A percentile compares a stretch with the other conserved stretches of the same genome.
phyloP scores from a whole-genome alignment of 306 rosid genomes.

The Fragaria vesca region DNA sequence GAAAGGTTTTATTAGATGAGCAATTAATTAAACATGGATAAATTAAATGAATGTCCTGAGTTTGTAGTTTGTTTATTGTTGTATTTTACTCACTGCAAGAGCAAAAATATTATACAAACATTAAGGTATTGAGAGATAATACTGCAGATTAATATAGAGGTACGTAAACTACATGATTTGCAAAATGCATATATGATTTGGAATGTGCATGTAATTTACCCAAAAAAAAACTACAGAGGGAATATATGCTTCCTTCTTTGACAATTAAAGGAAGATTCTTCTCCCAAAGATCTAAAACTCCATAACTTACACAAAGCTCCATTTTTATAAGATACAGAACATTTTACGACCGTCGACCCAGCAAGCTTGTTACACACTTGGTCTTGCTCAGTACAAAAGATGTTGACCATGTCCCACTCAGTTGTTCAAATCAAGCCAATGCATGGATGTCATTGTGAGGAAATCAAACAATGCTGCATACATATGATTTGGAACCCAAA shows the following conservation, averaged over 20 bases:
- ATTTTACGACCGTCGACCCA: slow-evolving; percentile 29
- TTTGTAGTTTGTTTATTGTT: background rate
- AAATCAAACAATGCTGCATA: slow-evolving; percentile 26
- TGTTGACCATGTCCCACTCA: slow-evolving; percentile 29
- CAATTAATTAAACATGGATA: too few species aligned
- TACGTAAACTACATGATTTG: background rate
- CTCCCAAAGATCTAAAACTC: slow-evolving; percentile 36
- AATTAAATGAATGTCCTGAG: background rate
- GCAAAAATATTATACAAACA: background rate
- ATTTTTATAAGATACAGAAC: slow-evolving; percentile 17
- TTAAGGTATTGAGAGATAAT: background rate
- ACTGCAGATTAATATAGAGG: background rate
- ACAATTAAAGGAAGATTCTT: slow-evolving; percentile 79
- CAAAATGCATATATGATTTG: slow-evolving; percentile 9
- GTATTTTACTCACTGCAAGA: background rate
- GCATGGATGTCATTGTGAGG: slow-evolving; percentile 26
- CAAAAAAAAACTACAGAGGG: slow-evolving; percentile 33
- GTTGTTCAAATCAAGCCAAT: slow-evolving; percentile 27
- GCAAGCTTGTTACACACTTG: slow-evolving; percentile 18
- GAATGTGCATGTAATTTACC: slow-evolving; percentile 27
- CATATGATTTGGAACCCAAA: slow-evolving; percentile 31
- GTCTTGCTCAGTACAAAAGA: slow-evolving; percentile 35
- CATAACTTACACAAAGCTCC: slow-evolving; percentile 26
- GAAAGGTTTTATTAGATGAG: background rate
- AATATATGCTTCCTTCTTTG: slow-evolving; percentile 90